These are phyloP conservation scores for Clathrospora elynae DNA, from an alignment of 2,329 filamentous ascomycete genomes.

Conservation along the genomic window DNA sequence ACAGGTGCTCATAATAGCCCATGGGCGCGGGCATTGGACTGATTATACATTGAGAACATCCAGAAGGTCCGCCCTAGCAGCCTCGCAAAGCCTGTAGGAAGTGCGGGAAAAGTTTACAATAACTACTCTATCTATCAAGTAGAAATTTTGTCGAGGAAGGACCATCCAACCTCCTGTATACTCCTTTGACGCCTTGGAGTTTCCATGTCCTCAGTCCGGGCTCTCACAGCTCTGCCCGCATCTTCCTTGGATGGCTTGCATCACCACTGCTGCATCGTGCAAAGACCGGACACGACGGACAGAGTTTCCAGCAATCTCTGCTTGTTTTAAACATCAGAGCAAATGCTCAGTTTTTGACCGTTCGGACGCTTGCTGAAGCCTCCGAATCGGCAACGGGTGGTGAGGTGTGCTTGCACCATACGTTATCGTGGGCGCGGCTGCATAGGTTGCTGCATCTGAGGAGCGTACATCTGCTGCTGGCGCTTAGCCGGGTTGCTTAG, in stretches of 20 bases:
- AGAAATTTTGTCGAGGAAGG: background rate
- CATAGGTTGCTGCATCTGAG: constrained; percentile 53
- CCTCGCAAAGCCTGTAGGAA: constrained; percentile 2
- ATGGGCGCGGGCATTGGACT: background rate
- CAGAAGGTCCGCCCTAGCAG: background rate
- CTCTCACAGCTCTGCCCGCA: too few relatives aligned
- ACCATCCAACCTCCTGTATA: too few relatives aligned
- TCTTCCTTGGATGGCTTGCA: too few relatives aligned
- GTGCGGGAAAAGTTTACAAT: background rate
- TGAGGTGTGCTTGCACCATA: background rate
- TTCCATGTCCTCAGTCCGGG: background rate
- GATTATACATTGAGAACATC: background rate
- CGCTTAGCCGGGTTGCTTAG: constrained; percentile 60
- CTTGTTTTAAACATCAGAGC: too few relatives aligned
- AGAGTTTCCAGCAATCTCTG: too few relatives aligned
- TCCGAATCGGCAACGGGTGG: too few relatives aligned
- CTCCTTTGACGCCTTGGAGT: too few relatives aligned
- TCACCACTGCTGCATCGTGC: too few relatives aligned
- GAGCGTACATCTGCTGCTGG: constrained; percentile 62
- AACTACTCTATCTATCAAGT: constrained; percentile 1
- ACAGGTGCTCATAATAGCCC: background rate
- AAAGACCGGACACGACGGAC: too few relatives aligned
- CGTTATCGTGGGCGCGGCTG: constrained; percentile 55
- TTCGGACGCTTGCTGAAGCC: too few relatives aligned
- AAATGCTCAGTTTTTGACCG: too few relatives aligned